These are phyloP conservation scores for Acanthamoeba divionensis DNA, from an alignment of 208 protist genomes.

Conservation along the genomic window DNA sequence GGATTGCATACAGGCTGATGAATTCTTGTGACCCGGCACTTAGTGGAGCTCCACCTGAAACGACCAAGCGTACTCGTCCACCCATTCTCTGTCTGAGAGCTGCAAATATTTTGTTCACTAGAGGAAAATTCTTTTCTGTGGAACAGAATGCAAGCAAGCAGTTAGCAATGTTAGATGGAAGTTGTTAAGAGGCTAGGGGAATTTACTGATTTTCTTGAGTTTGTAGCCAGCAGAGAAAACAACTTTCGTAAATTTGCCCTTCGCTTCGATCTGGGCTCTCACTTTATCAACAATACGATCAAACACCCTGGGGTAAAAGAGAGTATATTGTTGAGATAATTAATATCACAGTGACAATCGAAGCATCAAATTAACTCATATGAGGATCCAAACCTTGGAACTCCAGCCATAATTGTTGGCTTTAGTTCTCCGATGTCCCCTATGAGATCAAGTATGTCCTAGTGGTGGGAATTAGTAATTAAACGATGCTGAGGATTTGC, in stretches of 20 bases:
- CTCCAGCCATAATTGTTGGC: no score
- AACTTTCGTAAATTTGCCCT: not conserved
- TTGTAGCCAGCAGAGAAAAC: not conserved
- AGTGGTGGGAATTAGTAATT: not conserved
- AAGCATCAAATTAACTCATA: no score
- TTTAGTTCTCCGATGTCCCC: no score
- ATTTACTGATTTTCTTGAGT: no score
- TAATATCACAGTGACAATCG: no score
- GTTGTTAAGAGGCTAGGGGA: no score
- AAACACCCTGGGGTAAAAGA: not conserved
- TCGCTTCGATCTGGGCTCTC: not conserved
- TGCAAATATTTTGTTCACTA: conserved; percentile 41
- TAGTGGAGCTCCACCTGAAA: conserved; percentile 81
- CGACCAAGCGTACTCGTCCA: conserved; percentile 77
- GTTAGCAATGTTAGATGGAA: no score
- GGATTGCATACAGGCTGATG: conserved; percentile 64
- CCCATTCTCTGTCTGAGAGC: conserved; percentile 66
- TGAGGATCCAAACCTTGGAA: no score
- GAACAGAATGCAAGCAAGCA: no score
- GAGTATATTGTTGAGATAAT: no score
- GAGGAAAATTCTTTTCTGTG: no score
- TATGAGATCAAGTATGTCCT: not conserved
- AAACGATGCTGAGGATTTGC: not conserved
- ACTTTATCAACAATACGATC: not conserved
- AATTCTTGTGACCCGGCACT: conserved; percentile 77